A percentile compares a stretch with the other conserved stretches of the same genome.
These are phyloP conservation scores for Cymbidium sinense DNA, from an alignment of 106 monocot species.

Conservation along the genomic window DNA sequence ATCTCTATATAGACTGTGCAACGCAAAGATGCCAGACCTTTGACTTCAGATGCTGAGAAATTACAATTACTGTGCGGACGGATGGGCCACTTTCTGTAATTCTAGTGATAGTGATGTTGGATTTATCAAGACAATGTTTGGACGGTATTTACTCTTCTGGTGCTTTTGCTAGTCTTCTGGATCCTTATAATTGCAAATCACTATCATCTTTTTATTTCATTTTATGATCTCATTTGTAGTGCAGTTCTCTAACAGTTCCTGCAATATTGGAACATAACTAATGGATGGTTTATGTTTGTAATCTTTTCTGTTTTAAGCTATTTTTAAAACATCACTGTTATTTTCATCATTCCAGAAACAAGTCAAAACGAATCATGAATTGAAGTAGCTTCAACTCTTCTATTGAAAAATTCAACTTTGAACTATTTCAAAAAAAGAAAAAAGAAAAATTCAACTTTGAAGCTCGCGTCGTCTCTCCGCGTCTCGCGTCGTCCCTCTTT, in stretches of 20 bases:
- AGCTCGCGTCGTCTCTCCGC: no score
- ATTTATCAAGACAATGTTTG: constrained; percentile 56
- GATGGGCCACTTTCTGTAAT: constrained; percentile 16
- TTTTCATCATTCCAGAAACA: no score
- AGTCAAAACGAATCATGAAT: no score
- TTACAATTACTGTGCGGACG: constrained; percentile 6
- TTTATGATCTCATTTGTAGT: background rate
- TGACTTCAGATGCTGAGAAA: constrained; percentile 14
- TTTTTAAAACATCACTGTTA: no score
- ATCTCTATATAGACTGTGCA: background rate
- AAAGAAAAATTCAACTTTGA: no score
- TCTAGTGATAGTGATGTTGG: constrained; percentile 24
- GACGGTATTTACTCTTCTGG: constrained; percentile 42
- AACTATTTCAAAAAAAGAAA: no score
- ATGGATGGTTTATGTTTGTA: background rate
- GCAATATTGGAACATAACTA: background rate
- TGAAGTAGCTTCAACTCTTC: no score
- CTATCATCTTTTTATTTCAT: background rate
- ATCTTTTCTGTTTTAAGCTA: no score
- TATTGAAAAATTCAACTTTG: no score
- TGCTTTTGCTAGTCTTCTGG: background rate
- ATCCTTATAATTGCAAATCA: background rate
- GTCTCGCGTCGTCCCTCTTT: no score
- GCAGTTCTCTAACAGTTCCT: background rate
- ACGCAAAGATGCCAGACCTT: constrained; percentile 12